Evolutionary conservation across 805 yeast species (phyloP), one percentile per base, ranked within the genome.

Genomic region (Cyberlindnera maritima): DNA sequence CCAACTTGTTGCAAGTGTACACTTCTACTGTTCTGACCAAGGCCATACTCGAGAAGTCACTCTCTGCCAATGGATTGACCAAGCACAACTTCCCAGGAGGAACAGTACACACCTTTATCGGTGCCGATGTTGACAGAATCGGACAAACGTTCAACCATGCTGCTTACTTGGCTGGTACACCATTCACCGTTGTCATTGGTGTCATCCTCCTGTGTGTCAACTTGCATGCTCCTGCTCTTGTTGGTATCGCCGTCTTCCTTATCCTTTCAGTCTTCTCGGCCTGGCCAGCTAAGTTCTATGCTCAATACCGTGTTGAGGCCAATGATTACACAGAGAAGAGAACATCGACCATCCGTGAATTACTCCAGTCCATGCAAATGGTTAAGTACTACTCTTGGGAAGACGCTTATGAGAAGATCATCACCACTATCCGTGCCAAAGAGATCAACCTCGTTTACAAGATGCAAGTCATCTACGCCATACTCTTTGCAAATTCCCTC

Each of bases 311-410:
- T 70, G 52, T n/a, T 11, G 62, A 61, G 23, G 79, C 81, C n/a
- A 76, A 77, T 50, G 64, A 67, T 12, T 73, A 64, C 54, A 84
- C 88, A 18, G 91, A 85, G 62, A 55, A 74, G 92, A 19, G 39
- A 54, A 81, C 85, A 15, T 66, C 69, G 44, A 68, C 69, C 54
- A 73, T 79, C 46, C 77, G 80, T 54, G 86, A 81, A 58, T 74
- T 80, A 15, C 64, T 81, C 50, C 73, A 70, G 49, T 74, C 79
- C 55, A 72, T 81, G 62, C 80, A 78, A 52, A 73, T 83, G 60
- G 82, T 87, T 65, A 87, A 87, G 67, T 84, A 74, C 63, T 87
- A 87, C 61, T 82, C 90, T 2, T 87, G 95, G 95, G 95, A 88
- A 66, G 70, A 71, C 14, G 85, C 95, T 2, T 88, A 85, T 61